phyloP scores from a whole-genome alignment of 495 filamentous ascomycete genomes.

The Aspergillus indologenus region DNA sequence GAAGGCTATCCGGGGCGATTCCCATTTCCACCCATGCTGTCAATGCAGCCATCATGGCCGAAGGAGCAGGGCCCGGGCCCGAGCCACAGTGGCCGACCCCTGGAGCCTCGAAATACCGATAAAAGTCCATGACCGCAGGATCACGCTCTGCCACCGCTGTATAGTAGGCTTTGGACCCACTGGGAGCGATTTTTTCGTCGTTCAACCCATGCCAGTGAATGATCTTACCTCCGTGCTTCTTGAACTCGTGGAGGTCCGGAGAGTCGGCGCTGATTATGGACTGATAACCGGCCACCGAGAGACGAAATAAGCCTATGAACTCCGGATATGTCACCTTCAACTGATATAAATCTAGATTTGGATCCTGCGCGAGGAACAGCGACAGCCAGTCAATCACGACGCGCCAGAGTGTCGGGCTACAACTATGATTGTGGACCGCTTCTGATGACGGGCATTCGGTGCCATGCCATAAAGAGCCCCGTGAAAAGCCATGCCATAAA shows the following conservation, averaged over 20 bases:
- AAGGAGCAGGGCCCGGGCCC: background rate
- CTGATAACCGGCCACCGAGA: constrained; percentile 12
- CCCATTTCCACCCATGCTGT: background rate
- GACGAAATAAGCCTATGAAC: constrained; percentile 6
- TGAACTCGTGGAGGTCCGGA: constrained; percentile 15
- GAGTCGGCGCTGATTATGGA: constrained; percentile 14
- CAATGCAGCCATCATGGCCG: background rate
- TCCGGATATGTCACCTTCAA: constrained; percentile 6
- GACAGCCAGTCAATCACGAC: background rate
- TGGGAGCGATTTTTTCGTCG: background rate
- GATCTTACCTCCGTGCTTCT: constrained; percentile 14
- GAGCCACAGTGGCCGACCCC: constrained; percentile 1
- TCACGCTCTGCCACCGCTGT: background rate
- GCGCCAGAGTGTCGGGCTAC: background rate
- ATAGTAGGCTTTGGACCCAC: background rate
- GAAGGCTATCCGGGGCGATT: background rate
- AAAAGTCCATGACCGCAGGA: background rate
- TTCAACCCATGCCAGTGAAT: constrained; percentile 16
- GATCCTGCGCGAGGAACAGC: background rate
- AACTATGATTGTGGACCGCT: background rate
- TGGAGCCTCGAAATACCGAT: background rate
- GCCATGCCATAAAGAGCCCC: background rate
- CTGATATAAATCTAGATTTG: background rate
- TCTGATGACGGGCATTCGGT: background rate
- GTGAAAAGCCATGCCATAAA: constrained; percentile 1